Percentiles rank a stretch among this genome's conserved stretches.
Evolutionary conservation across 768 basidiomycete species (phyloP).

Genomic region (Trametes elegans): DNA sequence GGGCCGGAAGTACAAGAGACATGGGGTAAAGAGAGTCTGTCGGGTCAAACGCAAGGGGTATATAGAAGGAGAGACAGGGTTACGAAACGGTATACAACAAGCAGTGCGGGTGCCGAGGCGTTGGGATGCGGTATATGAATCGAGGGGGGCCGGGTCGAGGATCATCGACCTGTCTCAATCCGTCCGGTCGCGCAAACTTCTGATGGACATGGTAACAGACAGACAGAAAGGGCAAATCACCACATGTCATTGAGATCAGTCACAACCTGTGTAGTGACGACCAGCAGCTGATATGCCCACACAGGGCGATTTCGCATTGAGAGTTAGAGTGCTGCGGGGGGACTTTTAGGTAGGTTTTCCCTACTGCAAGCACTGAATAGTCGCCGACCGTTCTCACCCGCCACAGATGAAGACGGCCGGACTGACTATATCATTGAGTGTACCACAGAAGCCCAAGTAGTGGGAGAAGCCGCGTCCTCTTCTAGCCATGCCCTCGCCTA

Average conservation of each 20-base stretch:
- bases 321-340: too few species aligned
- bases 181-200: conserved; percentile 4
- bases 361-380: too few species aligned
- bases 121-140: conserved; percentile 14
- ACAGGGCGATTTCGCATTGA: too few species aligned
- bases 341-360: too few species aligned
- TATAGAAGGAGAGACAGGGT: conserved; percentile 4
- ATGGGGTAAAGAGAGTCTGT: conserved; percentile 12
- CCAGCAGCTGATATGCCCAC: neutral
- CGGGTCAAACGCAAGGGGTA: neutral
- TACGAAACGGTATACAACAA: conserved; percentile 15
- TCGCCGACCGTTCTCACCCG: too few species aligned
- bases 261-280: neutral
- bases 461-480: too few species aligned
- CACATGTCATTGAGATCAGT: neutral
- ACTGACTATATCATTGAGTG: too few species aligned
- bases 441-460: too few species aligned
- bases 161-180: conserved; percentile 10
- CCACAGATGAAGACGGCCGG: too few species aligned
- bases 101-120: conserved; percentile 3
- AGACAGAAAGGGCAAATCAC: conserved; percentile 8
- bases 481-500: too few species aligned
- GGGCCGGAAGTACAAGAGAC: conserved; percentile 12
- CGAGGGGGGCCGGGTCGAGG: conserved; percentile 1
- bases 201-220: conserved; percentile 13